Base-by-base conservation (phyloP, 345 rosid genomes). In the Linum usitatissimum region DNA sequence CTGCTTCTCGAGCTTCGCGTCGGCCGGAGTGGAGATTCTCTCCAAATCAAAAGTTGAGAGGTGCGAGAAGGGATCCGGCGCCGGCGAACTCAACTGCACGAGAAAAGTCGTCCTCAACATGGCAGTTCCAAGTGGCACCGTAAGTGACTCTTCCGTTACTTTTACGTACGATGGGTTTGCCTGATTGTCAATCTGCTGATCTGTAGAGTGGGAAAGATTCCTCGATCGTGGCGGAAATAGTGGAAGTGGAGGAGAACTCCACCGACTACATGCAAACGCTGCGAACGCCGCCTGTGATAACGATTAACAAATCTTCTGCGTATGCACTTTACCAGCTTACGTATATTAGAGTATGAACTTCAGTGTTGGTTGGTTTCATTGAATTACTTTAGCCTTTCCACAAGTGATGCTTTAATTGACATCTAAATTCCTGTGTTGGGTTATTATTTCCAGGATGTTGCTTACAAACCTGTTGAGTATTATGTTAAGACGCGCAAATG, bases 181-280 rank as follows among this genome's bases (percentile, higher is more conserved):
- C 1, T 18, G 18, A 55, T 19, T 42, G 31, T 18, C 13, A 19
- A 3, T 61, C 13, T 57, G 36, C 38, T 28, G 28, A 14, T 56
- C 15, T 18, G 28, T 18, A 91, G 97, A 88, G 87, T 55, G 98
- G 98, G 13, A 81, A 88, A 59, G 98, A 91, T 69, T 88, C 98
- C 49, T 91, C 91, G 17, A 83, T 91, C 0, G 83, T 91, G 20
- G 95, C 96, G 13, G 96, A 89, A 74, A 67, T 92, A 55, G 97
- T 86, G 62, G 98, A 92, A 77, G 94, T 87, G 15, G 97, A 93
- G 86, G 90, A 90, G 79, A 93, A 90, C 64, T 81, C 94, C 5
- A 78, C 86, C 28, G 77, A 59, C 49, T 75, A 74, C 68, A 89
- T 89, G 97, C 82, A 76, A 62, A 86, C 90, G 2, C 64, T 93